phyloP scores from a whole-genome alignment of 2,329 filamentous ascomycete species.

The Orbilia ellipsospora region DNA sequence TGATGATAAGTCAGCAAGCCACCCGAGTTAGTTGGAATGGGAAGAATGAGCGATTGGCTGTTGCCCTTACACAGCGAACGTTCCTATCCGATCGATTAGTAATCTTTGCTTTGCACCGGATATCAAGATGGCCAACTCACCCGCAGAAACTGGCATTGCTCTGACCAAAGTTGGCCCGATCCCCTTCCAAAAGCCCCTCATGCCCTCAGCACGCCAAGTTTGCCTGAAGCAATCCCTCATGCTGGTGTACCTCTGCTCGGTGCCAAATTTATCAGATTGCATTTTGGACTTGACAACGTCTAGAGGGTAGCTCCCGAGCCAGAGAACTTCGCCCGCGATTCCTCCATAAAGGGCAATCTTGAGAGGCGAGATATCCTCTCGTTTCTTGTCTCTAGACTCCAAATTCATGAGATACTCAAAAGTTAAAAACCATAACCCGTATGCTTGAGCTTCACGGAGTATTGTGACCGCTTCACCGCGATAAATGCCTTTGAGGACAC shows the following conservation, averaged over 20 bases:
- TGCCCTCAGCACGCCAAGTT: slow-evolving; percentile 80
- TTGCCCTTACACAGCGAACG: slow-evolving; percentile 49
- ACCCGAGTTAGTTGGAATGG: slow-evolving; percentile 9
- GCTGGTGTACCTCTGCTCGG: slow-evolving; percentile 75
- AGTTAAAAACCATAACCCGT: slow-evolving; percentile 92
- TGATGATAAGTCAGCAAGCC: slow-evolving; percentile 49
- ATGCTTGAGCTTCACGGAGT: slow-evolving; percentile 89
- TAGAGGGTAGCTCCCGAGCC: slow-evolving; percentile 92
- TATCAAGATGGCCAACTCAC: slow-evolving; percentile 79
- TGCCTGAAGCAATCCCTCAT: slow-evolving; percentile 92
- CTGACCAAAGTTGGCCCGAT: slow-evolving; percentile 89
- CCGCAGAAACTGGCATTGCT: slow-evolving; percentile 96
- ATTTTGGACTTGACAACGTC: slow-evolving; percentile 99
- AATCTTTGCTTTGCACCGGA: slow-evolving; percentile 27
- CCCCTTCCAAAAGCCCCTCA: slow-evolving; percentile 92
- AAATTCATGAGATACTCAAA: slow-evolving; percentile 97
- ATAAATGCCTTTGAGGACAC: slow-evolving; percentile 79
- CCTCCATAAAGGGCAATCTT: slow-evolving; percentile 95
- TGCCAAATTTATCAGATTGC: slow-evolving; percentile 89
- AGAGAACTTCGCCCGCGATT: slow-evolving; percentile 90
- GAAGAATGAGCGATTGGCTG: slow-evolving; percentile 6
- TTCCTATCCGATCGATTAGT: slow-evolving; percentile 49
- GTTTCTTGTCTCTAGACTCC: slow-evolving; percentile 82
- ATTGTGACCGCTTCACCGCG: slow-evolving; percentile 88
- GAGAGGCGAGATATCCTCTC: slow-evolving; percentile 80